Evolutionary conservation across 2,329 filamentous ascomycete genomes (phyloP).

Genomic region (Microdochium trichocladiopsis): DNA sequence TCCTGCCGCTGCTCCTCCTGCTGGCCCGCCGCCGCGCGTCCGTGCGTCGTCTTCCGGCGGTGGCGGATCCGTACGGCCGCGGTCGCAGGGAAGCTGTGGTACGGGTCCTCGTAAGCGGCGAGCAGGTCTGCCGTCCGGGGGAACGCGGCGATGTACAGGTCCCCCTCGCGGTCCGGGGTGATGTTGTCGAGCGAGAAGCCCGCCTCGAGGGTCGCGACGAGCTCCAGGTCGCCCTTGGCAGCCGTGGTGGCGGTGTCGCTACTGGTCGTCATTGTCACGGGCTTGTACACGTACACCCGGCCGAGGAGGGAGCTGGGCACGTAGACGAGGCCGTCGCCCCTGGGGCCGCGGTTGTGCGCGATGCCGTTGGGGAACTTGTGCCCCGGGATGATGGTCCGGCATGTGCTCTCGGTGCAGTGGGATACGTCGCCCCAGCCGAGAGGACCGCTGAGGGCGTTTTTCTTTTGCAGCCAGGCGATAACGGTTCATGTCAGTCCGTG

Average conservation of each 20-base stretch:
- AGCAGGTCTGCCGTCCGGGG: conserved; percentile 8
- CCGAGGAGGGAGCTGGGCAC: conserved; percentile 18
- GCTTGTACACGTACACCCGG: conserved; percentile 5
- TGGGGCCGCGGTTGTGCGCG: conserved; percentile 1
- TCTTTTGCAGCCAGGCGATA: conserved; percentile 2
- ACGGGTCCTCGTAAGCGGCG: conserved; percentile 9
- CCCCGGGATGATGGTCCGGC: conserved; percentile 13
- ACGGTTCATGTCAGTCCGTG: no score
- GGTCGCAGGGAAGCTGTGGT: conserved; percentile 6
- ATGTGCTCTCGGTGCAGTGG: conserved; percentile 13
- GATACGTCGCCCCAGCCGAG: conserved; percentile 17
- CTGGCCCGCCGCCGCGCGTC: background rate
- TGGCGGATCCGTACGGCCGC: conserved; percentile 11
- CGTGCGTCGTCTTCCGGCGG: background rate
- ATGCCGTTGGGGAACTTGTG: conserved; percentile 24
- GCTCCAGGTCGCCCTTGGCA: conserved; percentile 7
- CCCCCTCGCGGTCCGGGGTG: conserved; percentile 13
- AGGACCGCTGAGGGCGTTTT: conserved; percentile 10
- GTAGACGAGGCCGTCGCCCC: conserved; percentile 19
- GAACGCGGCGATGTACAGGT: conserved; percentile 16
- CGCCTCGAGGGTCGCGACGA: conserved; percentile 9
- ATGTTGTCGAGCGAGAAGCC: conserved; percentile 18
- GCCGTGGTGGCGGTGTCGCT: background rate
- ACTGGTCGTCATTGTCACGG: no score
- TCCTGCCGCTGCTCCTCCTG: conserved; percentile 1